These are phyloP conservation scores for Moesziomyces parantarcticus DNA, from an alignment of 1,284 basidiomycete genomes.

Conservation along the genomic window DNA sequence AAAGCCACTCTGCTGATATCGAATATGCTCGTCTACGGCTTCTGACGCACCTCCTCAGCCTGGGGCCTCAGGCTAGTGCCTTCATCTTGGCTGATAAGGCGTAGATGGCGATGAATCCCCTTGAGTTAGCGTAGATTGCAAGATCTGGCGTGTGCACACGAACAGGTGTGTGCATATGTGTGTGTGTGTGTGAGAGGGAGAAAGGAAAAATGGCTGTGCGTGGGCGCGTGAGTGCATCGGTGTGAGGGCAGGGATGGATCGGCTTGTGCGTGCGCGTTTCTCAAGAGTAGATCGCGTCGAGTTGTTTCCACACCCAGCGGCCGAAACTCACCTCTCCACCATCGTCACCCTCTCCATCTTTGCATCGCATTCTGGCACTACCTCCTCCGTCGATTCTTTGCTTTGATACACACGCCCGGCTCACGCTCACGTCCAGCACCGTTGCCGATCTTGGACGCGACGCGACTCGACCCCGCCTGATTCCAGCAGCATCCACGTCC, in stretches of 20 bases:
- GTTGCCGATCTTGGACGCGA: neutral
- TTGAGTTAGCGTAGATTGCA: no score
- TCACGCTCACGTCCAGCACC: neutral
- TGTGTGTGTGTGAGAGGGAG: no score
- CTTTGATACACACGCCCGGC: no score
- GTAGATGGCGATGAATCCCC: no score
- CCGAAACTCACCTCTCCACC: neutral
- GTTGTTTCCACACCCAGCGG: neutral
- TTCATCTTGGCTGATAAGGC: constrained; percentile 1
- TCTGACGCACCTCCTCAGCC: no score
- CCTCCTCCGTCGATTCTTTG: neutral
- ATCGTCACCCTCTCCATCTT: neutral
- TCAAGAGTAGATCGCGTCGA: neutral
- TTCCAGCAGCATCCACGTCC: neutral
- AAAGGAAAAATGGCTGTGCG: neutral
- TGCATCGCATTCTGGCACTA: neutral
- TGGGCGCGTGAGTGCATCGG: neutral
- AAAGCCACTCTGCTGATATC: neutral
- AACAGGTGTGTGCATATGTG: no score
- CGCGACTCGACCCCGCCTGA: neutral
- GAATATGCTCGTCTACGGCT: no score
- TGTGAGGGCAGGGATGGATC: neutral
- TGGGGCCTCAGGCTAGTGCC: no score
- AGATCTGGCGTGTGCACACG: no score
- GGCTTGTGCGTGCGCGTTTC: neutral